Conservation (phyloP, 1,284 basidiomycete species). For the Heliocybe sulcata region DNA sequence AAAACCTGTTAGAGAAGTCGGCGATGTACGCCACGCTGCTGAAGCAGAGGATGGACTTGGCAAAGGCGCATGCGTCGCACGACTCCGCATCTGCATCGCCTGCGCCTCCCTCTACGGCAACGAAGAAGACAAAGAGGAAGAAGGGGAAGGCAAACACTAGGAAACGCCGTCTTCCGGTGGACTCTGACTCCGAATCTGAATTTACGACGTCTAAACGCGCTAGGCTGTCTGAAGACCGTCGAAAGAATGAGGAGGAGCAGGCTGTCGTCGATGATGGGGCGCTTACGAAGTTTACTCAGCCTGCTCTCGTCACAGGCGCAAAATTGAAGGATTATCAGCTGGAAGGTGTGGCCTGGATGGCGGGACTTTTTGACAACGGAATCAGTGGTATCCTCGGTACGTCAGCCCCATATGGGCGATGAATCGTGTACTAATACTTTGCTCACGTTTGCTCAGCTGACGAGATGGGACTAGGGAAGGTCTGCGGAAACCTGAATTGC, state of each 20-base stretch:
- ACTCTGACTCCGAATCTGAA: slow-evolving; percentile 18
- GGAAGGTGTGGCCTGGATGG: slow-evolving; percentile 96
- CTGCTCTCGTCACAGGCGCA: slow-evolving; percentile 77
- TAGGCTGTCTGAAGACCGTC: slow-evolving; percentile 9
- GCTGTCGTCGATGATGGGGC: slow-evolving; percentile 20
- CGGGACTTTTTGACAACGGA: slow-evolving; percentile 87
- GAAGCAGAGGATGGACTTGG: slow-evolving; percentile 52
- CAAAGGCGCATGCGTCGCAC: slow-evolving; percentile 9
- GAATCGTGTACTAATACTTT: not conserved
- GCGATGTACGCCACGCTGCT: slow-evolving; percentile 53
- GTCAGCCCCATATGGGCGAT: slow-evolving; percentile 15
- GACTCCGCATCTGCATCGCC: slow-evolving; percentile 2
- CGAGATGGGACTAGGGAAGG: slow-evolving; percentile 90
- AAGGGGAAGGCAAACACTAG: slow-evolving; percentile 1
- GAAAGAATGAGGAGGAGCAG: slow-evolving; percentile 17
- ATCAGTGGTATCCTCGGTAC: slow-evolving; percentile 87
- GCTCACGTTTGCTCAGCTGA: slow-evolving; percentile 48
- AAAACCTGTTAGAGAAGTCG: slow-evolving; percentile 57
- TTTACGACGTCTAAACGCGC: slow-evolving; percentile 15
- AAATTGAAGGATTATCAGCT: slow-evolving; percentile 88
- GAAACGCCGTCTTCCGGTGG: slow-evolving; percentile 28
- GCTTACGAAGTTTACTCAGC: slow-evolving; percentile 54
- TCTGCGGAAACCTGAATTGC: slow-evolving; percentile 7
- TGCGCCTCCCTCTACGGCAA: slow-evolving; percentile 6
- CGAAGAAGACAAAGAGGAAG: slow-evolving; percentile 10